These are phyloP conservation scores for Hibiscus mutabilis DNA, from an alignment of 345 rosid species.

Conservation along the genomic window DNA sequence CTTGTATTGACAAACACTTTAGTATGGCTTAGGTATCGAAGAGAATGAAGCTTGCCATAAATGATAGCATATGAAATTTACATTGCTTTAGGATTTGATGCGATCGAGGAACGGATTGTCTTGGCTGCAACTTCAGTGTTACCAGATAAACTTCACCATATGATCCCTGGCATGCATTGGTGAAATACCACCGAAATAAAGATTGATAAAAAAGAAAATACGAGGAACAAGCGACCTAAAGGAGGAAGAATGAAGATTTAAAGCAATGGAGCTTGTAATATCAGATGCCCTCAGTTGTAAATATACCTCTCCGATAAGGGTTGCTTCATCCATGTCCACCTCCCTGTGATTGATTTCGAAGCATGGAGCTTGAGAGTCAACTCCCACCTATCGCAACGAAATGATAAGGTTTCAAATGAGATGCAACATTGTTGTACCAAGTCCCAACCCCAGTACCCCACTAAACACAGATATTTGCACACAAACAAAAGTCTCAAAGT, in stretches of 20 bases:
- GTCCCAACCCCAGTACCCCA: background rate
- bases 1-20: no score
- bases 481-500: background rate
- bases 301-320: slow-evolving; percentile 53
- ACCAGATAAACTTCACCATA: slow-evolving; percentile 58
- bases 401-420: background rate
- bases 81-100: slow-evolving; percentile 57
- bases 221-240: background rate
- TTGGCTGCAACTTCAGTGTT: slow-evolving; percentile 59
- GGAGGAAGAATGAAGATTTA: background rate
- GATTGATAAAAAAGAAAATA: background rate
- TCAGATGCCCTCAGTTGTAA: background rate
- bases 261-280: background rate
- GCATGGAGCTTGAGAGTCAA: slow-evolving; percentile 42
- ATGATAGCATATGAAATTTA: slow-evolving; percentile 21
- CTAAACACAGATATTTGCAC: background rate
- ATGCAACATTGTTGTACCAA: background rate
- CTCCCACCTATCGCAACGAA: slow-evolving; percentile 40
- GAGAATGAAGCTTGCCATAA: background rate
- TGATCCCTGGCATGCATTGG: slow-evolving; percentile 35
- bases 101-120: slow-evolving; percentile 61
- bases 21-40: background rate
- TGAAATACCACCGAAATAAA: slow-evolving; percentile 1
- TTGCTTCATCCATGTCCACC: slow-evolving; percentile 41
- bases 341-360: slow-evolving; percentile 34